These are phyloP conservation scores for Talinum fruticosum DNA, from an alignment of 148 eudicot species.

Conservation along the genomic window DNA sequence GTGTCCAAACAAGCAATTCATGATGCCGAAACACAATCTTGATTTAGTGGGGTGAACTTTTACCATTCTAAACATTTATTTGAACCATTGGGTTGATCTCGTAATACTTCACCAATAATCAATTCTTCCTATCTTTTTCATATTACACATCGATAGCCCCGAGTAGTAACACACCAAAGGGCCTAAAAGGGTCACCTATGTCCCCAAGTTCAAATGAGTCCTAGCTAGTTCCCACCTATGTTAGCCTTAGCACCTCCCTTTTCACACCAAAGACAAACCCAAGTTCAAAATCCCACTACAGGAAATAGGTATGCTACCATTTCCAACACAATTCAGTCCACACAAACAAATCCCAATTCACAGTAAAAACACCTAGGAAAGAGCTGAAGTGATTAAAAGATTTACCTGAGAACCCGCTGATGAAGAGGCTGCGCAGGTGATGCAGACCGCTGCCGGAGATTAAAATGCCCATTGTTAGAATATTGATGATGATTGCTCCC, in stretches of 20 bases:
- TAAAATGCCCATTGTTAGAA: conserved; percentile 32
- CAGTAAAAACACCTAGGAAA: neutral
- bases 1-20: neutral
- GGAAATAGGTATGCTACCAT: neutral
- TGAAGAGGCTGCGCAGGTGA: conserved; percentile 44
- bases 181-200: neutral
- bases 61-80: too few relatives aligned
- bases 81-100: neutral
- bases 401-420: conserved; percentile 62
- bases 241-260: too few relatives aligned
- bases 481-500: neutral
- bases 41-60: too few relatives aligned
- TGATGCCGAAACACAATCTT: neutral
- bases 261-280: neutral
- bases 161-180: neutral
- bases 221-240: too few relatives aligned
- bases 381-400: neutral
- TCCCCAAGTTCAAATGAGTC: neutral
- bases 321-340: neutral
- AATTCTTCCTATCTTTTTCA: neutral
- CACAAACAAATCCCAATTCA: neutral
- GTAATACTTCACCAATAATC: neutral
- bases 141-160: neutral
- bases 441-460: conserved; percentile 64
- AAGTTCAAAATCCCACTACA: too few relatives aligned